These are phyloP conservation scores for Phaeosphaeriaceae sp. DNA, from an alignment of 2,329 filamentous ascomycete species.

Conservation along the genomic window DNA sequence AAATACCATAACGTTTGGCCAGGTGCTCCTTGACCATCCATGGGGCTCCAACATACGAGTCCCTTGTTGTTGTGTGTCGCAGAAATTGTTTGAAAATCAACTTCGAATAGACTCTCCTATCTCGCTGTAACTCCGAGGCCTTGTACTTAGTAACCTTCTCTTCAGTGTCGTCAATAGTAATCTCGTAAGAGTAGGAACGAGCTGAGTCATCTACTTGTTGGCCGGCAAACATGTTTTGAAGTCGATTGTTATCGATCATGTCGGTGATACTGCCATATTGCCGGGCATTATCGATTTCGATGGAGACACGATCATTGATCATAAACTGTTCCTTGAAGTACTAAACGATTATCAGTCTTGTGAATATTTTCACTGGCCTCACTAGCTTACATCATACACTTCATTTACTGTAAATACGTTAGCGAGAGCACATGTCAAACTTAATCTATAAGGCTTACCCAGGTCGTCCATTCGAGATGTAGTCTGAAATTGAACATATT, in stretches of 20 bases:
- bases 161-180: conserved; percentile 40
- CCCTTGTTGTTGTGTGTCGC: conserved; percentile 89
- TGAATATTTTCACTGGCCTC: background rate
- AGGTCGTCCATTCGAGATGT: conserved; percentile 82
- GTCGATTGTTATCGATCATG: conserved; percentile 39
- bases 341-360: conserved; percentile 24
- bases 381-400: conserved; percentile 36
- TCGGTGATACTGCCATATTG: conserved; percentile 39
- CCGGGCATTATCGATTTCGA: conserved; percentile 38
- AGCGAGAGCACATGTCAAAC: conserved; percentile 44
- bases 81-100: conserved; percentile 92
- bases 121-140: conserved; percentile 73
- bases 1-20: conserved; percentile 83
- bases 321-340: conserved; percentile 45
- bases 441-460: conserved; percentile 52
- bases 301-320: conserved; percentile 39
- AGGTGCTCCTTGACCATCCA: conserved; percentile 92
- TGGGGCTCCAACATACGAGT: conserved; percentile 93
- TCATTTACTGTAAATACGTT: conserved; percentile 35
- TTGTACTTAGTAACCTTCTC: conserved; percentile 57
- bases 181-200: conserved; percentile 40
- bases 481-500: conserved; percentile 89
- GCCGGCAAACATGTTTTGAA: conserved; percentile 36
- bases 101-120: conserved; percentile 93
- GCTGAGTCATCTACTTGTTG: conserved; percentile 37